Percentiles rank a stretch among this genome's conserved stretches.
Conservation (phyloP, 2,329 filamentous ascomycete genomes). For the Penicillium sp. region DNA sequence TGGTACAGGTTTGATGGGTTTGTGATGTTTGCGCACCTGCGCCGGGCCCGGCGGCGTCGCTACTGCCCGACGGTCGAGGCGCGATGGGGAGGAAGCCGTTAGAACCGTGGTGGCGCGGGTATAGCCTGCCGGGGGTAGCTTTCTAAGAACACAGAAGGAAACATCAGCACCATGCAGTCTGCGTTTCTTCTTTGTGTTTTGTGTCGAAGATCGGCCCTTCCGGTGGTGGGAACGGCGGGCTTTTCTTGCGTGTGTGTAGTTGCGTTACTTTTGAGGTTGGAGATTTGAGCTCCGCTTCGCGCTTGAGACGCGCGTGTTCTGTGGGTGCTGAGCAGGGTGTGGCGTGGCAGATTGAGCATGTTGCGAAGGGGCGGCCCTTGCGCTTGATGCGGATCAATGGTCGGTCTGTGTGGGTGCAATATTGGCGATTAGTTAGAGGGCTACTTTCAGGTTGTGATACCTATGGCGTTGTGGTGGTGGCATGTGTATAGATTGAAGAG, state of each 20-base stretch:
- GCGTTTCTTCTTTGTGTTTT: slow-evolving; percentile 16
- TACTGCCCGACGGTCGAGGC: slow-evolving; percentile 16
- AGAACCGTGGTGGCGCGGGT: slow-evolving; percentile 22
- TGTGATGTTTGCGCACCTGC: too few species aligned
- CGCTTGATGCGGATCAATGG: slow-evolving; percentile 93
- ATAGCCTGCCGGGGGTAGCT: slow-evolving; percentile 25
- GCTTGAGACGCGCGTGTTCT: slow-evolving; percentile 70
- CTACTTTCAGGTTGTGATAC: not conserved
- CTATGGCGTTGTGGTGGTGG: not conserved
- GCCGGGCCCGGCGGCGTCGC: too few species aligned
- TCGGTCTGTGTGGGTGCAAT: slow-evolving; percentile 62
- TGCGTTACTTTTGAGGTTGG: slow-evolving; percentile 35
- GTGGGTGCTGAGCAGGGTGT: slow-evolving; percentile 88
- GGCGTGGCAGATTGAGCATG: slow-evolving; percentile 86
- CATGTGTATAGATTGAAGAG: not conserved
- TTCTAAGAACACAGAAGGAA: slow-evolving; percentile 25
- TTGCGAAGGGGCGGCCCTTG: slow-evolving; percentile 92
- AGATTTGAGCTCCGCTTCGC: slow-evolving; percentile 36
- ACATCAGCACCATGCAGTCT: slow-evolving; percentile 24
- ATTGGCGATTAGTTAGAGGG: not conserved
- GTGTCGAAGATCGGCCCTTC: slow-evolving; percentile 16
- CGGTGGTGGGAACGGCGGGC: slow-evolving; percentile 9
- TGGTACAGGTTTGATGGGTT: too few species aligned
- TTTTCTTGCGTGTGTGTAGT: slow-evolving; percentile 14
- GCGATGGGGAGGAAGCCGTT: slow-evolving; percentile 27